phyloP scores from a whole-genome alignment of 2,329 filamentous ascomycete species.

The Colletotrichum trifolii region DNA sequence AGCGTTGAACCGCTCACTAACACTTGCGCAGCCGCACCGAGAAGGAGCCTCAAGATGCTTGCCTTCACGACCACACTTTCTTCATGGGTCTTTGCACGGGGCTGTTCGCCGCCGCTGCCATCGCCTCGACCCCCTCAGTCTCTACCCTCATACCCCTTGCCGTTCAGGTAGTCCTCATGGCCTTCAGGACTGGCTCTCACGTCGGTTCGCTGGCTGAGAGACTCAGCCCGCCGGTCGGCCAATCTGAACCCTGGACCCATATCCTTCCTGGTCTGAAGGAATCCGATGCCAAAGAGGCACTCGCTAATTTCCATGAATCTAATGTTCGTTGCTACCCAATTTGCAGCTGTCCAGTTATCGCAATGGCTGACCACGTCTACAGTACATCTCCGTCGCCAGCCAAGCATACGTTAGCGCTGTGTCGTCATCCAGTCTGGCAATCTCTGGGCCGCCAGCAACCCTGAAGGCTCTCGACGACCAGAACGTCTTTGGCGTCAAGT shows the following conservation, averaged over 20 bases:
- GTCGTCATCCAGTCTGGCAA: conserved; percentile 58
- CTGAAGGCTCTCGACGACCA: conserved; percentile 56
- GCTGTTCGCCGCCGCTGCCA: conserved; percentile 74
- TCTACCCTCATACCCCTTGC: conserved; percentile 71
- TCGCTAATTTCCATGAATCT: conserved; percentile 68
- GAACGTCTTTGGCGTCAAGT: conserved; percentile 52
- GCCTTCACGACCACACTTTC: conserved; percentile 61
- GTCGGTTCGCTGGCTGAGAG: conserved; percentile 62
- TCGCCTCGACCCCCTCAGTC: conserved; percentile 71
- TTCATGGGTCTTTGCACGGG: conserved; percentile 76
- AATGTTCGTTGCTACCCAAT: conserved; percentile 53
- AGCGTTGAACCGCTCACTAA: conserved; percentile 41
- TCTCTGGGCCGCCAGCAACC: conserved; percentile 65
- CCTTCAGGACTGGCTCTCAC: conserved; percentile 72
- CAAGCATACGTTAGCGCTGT: conserved; percentile 66
- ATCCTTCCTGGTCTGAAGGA: conserved; percentile 69
- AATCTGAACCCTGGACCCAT: conserved; percentile 73
- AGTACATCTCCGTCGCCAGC: conserved; percentile 56
- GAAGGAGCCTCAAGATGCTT: conserved; percentile 65
- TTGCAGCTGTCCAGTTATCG: not conserved
- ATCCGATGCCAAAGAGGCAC: conserved; percentile 58
- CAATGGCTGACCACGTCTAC: not conserved
- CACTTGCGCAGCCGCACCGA: conserved; percentile 56
- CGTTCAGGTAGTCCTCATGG: conserved; percentile 72
- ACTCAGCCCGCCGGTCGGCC: conserved; percentile 51